Conservation (phyloP, 2,329 filamentous ascomycete species). For the Fusarium foetens region DNA sequence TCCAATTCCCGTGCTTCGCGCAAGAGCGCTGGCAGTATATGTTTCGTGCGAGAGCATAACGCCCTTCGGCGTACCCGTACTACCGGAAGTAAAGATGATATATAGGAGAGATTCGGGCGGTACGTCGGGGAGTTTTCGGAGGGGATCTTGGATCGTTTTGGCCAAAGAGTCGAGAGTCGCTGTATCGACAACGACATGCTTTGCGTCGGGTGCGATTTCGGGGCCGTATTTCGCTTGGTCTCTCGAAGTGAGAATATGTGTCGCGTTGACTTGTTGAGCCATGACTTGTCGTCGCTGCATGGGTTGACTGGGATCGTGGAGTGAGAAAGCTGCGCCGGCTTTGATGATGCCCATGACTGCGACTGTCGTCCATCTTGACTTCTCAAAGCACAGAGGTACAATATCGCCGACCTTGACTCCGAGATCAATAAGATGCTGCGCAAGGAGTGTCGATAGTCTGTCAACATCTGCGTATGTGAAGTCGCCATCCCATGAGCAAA, state of each 20-base stretch:
- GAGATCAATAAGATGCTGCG: constrained; percentile 32
- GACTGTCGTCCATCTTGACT: constrained; percentile 47
- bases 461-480: constrained; percentile 45
- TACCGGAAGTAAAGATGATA: constrained; percentile 73
- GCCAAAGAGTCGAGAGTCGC: constrained; percentile 21
- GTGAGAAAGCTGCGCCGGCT: constrained; percentile 49
- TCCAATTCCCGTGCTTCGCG: constrained; percentile 48
- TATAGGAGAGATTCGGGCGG: constrained; percentile 58
- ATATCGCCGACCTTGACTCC: constrained; percentile 43
- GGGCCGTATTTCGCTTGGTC: constrained; percentile 28
- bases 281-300: constrained; percentile 39
- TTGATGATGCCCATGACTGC: constrained; percentile 48
- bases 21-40: constrained; percentile 54
- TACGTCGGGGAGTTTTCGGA: constrained; percentile 49
- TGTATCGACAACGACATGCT: constrained; percentile 32
- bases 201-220: constrained; percentile 34
- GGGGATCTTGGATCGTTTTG: constrained; percentile 22
- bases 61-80: constrained; percentile 72
- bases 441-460: constrained; percentile 37
- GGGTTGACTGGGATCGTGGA: constrained; percentile 46
- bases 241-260: constrained; percentile 35
- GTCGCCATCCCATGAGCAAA: constrained; percentile 48
- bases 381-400: constrained; percentile 48
- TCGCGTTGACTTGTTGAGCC: constrained; percentile 35
- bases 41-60: constrained; percentile 63